phyloP scores from a whole-genome alignment of 192 early-diverging fungal species.

The Spizellomyces sp. region DNA sequence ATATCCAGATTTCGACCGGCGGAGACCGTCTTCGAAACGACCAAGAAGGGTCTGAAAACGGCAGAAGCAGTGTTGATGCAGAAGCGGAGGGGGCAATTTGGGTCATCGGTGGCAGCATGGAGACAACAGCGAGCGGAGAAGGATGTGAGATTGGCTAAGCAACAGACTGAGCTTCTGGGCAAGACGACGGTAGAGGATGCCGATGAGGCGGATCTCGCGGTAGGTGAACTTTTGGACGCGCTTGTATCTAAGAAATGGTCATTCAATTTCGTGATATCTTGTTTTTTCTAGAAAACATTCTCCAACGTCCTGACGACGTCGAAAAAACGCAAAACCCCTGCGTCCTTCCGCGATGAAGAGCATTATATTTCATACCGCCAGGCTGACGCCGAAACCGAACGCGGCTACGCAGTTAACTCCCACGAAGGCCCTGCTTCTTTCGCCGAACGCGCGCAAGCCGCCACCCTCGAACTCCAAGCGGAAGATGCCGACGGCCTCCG shows the following conservation, averaged over 20 bases:
- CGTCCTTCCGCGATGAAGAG: conserved; percentile 72
- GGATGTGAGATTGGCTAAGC: conserved; percentile 37
- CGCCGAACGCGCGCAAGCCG: conserved; percentile 76
- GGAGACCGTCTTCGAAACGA: conserved; percentile 96
- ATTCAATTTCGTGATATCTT: not conserved
- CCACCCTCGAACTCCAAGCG: conserved; percentile 74
- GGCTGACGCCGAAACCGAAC: conserved; percentile 84
- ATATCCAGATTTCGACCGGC: conserved; percentile 81
- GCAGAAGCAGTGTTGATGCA: conserved; percentile 59
- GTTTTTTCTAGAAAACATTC: not conserved
- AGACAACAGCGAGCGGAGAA: conserved; percentile 34
- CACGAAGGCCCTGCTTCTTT: conserved; percentile 56
- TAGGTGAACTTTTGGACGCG: not conserved
- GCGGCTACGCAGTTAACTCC: conserved; percentile 63
- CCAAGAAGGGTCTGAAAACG: conserved; percentile 79
- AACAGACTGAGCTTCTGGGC: conserved; percentile 34
- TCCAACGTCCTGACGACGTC: not conserved
- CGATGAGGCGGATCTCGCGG: conserved; percentile 21
- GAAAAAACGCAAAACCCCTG: conserved; percentile 32
- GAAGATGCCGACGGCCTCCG: conserved; percentile 75
- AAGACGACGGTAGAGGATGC: conserved; percentile 29
- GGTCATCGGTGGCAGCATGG: conserved; percentile 57
- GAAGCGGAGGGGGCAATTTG: conserved; percentile 40
- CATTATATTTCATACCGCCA: conserved; percentile 89
- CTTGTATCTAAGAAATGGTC: no score